Base-by-base conservation (phyloP, 2,329 filamentous ascomycete species). In the Nemania sp. region DNA sequence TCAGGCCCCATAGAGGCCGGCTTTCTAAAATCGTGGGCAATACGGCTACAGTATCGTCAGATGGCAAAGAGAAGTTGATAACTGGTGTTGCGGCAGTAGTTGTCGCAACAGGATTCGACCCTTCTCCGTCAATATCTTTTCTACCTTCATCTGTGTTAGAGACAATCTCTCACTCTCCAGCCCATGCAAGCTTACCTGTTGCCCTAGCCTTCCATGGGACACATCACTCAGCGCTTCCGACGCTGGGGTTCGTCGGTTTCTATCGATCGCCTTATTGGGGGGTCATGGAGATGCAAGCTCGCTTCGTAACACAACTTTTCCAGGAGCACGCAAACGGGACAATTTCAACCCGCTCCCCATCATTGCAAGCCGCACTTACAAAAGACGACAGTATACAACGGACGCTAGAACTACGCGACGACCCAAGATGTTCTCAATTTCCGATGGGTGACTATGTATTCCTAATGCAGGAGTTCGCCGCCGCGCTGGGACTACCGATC, bases 201-300 rank as follows among this genome's bases (percentile, higher is more conserved):
- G 83, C 89, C 0, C 78, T 95, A 0, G 85, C 88, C 20, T 87
- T 89, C 51, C 87, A 90, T 65, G 85, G 84, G 1, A 87, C 87
- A 0, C 79, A 87, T 57, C 84, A 88, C 59, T 81, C 83, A 0
- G 76, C 79, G 0, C 74, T 92, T 0, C 83, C 87, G 0, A 83
- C 83, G 5, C 76, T 95, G 0, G 90, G 90, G 0, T 93, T 95
- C 68, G 87, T 95, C 1, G 91, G 91, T 0, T 92, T 92, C 74
- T 96, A 96, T 71, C 84, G 91, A 62, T 90, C 90, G 0, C 90
- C 91, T 0, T 95, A 91, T 72, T 96, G 91, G 91, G 89, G 89
- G 1, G 87, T 92, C 0, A 92, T 94, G 82, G 91, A 95, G 73
- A 90, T 92, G 88, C 91, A 96, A 75, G 88, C 91, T 2, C 83